A percentile compares a stretch with the other conserved stretches of the same genome.
These are phyloP conservation scores for Stentor roeselii DNA, from an alignment of 73 alveolate genomes.

Conservation along the genomic window DNA sequence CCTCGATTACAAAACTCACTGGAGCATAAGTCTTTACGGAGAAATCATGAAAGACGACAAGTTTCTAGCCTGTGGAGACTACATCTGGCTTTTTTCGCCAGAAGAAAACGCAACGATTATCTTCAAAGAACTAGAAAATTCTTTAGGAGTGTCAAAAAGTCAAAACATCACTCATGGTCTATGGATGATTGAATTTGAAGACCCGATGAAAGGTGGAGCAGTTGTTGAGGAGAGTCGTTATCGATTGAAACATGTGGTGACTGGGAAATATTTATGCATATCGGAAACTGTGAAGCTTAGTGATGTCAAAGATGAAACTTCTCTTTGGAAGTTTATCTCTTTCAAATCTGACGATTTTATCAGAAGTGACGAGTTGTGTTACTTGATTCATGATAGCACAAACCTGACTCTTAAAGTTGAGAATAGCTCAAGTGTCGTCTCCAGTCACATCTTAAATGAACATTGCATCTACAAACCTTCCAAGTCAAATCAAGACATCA, in stretches of 20 bases:
- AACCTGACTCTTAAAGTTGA: not conserved
- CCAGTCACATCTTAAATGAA: not conserved
- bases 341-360: not conserved
- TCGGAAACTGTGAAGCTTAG: not conserved
- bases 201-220: not conserved
- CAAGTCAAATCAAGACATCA: not conserved
- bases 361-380: not conserved
- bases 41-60: not conserved
- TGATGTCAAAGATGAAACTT: not conserved
- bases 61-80: not conserved
- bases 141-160: no score
- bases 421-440: not conserved
- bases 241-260: not conserved
- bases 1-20: not conserved
- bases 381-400: not conserved
- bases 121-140: no score
- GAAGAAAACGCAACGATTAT: not conserved
- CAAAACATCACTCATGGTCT: not conserved
- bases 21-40: not conserved
- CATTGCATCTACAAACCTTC: conserved; percentile 1
- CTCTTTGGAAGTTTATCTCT: conserved; percentile 6
- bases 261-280: conserved; percentile 15
- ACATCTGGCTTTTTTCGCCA: not conserved
- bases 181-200: not conserved
- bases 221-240: not conserved